Percentiles rank a stretch among this genome's conserved stretches.
phyloP scores from a whole-genome alignment of 371 early-diverging fungal species.

The Batkoa obscura region DNA sequence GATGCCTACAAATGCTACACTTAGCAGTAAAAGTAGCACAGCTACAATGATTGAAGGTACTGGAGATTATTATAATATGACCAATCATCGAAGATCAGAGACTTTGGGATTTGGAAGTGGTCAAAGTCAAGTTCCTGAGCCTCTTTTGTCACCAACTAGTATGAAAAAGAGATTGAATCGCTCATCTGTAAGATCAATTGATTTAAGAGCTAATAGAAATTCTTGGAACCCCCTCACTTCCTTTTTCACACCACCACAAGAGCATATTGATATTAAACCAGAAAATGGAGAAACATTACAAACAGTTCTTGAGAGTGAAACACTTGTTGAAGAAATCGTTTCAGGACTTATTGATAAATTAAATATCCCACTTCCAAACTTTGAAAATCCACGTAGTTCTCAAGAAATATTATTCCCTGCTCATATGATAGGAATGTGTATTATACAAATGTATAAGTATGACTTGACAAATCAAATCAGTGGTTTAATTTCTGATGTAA shows the following conservation, averaged over 20 bases:
- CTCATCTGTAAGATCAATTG: neutral
- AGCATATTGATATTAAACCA: neutral
- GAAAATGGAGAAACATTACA: conserved; percentile 11
- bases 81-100: conserved; percentile 2
- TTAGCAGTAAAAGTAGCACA: neutral
- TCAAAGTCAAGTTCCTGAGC: neutral
- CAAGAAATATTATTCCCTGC: conserved; percentile 89
- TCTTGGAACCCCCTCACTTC: conserved; percentile 6
- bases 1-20: neutral
- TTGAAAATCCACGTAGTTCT: conserved; percentile 53
- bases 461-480: conserved; percentile 64
- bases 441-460: conserved; percentile 73
- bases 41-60: neutral
- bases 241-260: conserved; percentile 1
- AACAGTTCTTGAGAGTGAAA: conserved; percentile 41
- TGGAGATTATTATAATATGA: neutral
- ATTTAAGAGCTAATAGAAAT: neutral
- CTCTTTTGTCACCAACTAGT: neutral
- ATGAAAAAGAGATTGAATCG: neutral
- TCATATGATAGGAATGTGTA: conserved; percentile 67
- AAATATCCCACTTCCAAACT: conserved; percentile 68
- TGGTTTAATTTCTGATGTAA: conserved; percentile 58
- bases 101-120: neutral
- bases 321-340: conserved; percentile 68
- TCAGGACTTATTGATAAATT: conserved; percentile 69